phyloP scores from a whole-genome alignment of 106 monocot genomes.

The Alisma plantagoaquatica region DNA sequence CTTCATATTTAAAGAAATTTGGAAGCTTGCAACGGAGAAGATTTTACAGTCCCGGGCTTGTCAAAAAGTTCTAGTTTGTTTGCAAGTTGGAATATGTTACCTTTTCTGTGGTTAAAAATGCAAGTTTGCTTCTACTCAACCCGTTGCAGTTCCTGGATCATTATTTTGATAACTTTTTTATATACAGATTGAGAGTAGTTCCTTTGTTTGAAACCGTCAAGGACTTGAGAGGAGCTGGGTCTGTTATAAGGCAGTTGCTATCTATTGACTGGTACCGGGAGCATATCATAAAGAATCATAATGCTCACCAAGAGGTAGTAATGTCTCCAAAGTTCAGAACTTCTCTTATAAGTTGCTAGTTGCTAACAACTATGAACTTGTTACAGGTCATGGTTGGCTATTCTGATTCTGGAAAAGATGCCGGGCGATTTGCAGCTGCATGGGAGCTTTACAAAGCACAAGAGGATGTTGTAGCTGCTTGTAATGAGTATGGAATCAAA shows the following conservation, averaged over 20 bases:
- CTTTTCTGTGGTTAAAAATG: too few species aligned
- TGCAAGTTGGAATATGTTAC: too few species aligned
- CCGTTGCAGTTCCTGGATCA: neutral
- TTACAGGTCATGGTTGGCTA: slow-evolving; percentile 92
- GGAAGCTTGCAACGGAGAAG: neutral
- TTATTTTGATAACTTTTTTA: neutral
- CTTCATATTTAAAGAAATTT: too few species aligned
- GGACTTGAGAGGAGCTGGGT: slow-evolving; percentile 76
- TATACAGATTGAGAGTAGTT: slow-evolving; percentile 79
- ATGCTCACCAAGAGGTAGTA: slow-evolving; percentile 91
- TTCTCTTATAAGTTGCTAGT: too few species aligned
- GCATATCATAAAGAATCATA: slow-evolving; percentile 75
- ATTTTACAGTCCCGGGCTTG: neutral
- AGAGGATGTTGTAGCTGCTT: slow-evolving; percentile 77
- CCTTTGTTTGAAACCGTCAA: slow-evolving; percentile 92
- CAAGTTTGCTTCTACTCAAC: neutral
- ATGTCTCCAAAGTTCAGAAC: too few species aligned
- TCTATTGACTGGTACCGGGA: slow-evolving; percentile 85
- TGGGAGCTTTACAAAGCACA: slow-evolving; percentile 98
- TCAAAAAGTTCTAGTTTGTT: too few species aligned
- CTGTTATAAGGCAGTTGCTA: slow-evolving; percentile 68
- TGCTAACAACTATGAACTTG: too few species aligned
- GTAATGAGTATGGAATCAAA: slow-evolving; percentile 81
- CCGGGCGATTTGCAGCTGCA: slow-evolving; percentile 85
- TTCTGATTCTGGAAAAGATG: slow-evolving; percentile 96